These are phyloP conservation scores for Xerocomus nothofagi DNA, from an alignment of 1,284 basidiomycete species.

Conservation along the genomic window DNA sequence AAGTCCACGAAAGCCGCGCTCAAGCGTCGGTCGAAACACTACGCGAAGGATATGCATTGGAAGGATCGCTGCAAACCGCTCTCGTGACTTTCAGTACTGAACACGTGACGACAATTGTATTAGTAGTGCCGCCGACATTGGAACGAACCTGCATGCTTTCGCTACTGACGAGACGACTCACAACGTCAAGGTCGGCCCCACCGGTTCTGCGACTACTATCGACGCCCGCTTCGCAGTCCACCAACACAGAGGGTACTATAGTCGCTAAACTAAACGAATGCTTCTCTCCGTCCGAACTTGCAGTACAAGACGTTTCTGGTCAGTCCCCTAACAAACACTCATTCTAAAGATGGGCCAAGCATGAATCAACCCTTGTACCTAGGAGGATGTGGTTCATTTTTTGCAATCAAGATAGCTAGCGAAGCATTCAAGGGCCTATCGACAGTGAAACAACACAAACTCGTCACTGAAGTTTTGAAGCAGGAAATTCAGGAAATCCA, in stretches of 20 bases:
- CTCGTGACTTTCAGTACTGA: not conserved
- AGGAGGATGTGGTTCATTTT: slow-evolving; percentile 98
- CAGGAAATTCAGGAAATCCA: slow-evolving; percentile 92
- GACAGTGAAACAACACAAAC: slow-evolving; percentile 90
- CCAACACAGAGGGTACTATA: slow-evolving; percentile 47
- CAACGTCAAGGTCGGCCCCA: slow-evolving; percentile 17
- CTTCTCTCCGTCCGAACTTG: slow-evolving; percentile 75
- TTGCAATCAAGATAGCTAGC: slow-evolving; percentile 88
- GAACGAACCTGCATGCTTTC: slow-evolving; percentile 17
- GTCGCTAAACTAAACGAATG: slow-evolving; percentile 68
- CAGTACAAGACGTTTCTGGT: slow-evolving; percentile 92
- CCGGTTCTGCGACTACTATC: slow-evolving; percentile 22
- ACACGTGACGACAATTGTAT: slow-evolving; percentile 21
- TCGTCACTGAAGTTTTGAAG: slow-evolving; percentile 88
- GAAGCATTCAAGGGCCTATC: slow-evolving; percentile 83
- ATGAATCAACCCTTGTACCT: slow-evolving; percentile 2
- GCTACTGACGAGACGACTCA: slow-evolving; percentile 29
- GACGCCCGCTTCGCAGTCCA: slow-evolving; percentile 22
- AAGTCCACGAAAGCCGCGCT: slow-evolving; percentile 8
- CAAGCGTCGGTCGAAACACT: slow-evolving; percentile 19
- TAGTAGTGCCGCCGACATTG: no score
- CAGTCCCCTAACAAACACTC: slow-evolving; percentile 20
- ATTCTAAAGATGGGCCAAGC: not conserved
- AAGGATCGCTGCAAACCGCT: no score
- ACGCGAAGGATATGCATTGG: slow-evolving; percentile 27